Base-by-base conservation (phyloP, 257 asterid genomes). In the Rubia yunnanensis region DNA sequence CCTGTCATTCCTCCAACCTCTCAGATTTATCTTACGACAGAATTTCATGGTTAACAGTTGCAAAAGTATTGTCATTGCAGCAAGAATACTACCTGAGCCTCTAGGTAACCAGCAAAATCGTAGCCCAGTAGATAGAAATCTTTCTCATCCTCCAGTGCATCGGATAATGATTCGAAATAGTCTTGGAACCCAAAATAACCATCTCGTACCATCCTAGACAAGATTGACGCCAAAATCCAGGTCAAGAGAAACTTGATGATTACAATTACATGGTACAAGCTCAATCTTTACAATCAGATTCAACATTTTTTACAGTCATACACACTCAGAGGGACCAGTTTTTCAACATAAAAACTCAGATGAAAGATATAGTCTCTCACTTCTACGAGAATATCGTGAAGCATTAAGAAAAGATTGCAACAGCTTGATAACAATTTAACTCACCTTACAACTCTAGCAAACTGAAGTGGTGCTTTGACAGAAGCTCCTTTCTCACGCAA, bases 151-250 rank as follows among this genome's bases (percentile, higher is more conserved):
- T 81, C 86, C 49, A 81, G 70, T 36, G 78, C 66, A 69, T 81
- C 77, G 4, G 82, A 81, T 72, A 81, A 67, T 22, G 82, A 66
- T 70, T 69, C 68, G 67, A 81, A 78, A 67, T 78, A 76, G 54
- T 78, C 86, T 63, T 78, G 65, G 83, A 76, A 76, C 55, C 83
- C 86, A 76, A 81, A 81, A 72, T 78, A 73, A 71, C 82, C 86
- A 65, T 81, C 83, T 10, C 75, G 83, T 50, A 78, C 78, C 86
- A 81, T 81, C 76, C 86, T 81, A 62, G 63, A 76, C 24, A 65
- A 52, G 54, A 61, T 70, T 38, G 54, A 14, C 22, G 38, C 63
- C 46, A n/a, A 18, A 24, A 61, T 24, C 55, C 38, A 48, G 61
- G 36, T 14, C 0, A 65, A 57, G 32, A 31, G 44, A 63, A 6